Percentiles rank a stretch among this genome's conserved stretches.
These are phyloP conservation scores for Lanmaoa pseudosensibilis DNA, from an alignment of 768 basidiomycete species.

Conservation along the genomic window DNA sequence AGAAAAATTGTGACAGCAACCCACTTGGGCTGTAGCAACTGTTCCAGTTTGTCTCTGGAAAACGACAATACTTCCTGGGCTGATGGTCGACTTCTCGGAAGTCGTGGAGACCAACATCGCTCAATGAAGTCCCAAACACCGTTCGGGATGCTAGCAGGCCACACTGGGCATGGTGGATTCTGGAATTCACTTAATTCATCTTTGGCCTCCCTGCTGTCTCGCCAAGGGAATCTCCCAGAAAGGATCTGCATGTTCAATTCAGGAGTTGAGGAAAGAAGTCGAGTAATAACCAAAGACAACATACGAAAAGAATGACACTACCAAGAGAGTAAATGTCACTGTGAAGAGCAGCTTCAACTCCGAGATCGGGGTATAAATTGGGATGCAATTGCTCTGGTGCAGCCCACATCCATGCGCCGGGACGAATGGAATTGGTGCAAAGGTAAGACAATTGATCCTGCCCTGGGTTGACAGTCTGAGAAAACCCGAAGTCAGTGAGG, in stretches of 20 bases:
- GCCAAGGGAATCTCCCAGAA: not conserved
- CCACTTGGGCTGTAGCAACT: not conserved
- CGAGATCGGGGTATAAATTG: not conserved
- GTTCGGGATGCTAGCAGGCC: not conserved
- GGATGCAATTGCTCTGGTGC: conserved; percentile 5
- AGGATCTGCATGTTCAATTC: not conserved
- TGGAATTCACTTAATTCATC: not conserved
- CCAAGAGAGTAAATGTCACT: conserved; percentile 9
- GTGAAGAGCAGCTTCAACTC: not conserved
- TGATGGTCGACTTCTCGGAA: not conserved
- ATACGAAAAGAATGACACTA: conserved; percentile 5
- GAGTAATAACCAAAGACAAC: not conserved
- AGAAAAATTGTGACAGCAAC: not conserved
- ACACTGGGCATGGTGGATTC: not conserved
- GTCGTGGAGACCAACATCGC: conserved; percentile 5
- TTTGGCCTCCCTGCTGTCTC: not conserved
- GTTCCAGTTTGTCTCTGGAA: not conserved
- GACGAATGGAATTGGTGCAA: not conserved
- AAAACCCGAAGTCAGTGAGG: not conserved
- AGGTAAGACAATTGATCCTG: not conserved
- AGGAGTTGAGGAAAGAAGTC: not conserved
- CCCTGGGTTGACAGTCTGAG: too few relatives aligned
- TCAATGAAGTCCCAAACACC: conserved; percentile 1
- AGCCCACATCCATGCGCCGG: not conserved
- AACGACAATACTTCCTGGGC: not conserved